Evolutionary conservation across 495 filamentous ascomycete species (phyloP), one percentile per base, ranked within the genome.

Genomic region (Parmelia sp.): DNA sequence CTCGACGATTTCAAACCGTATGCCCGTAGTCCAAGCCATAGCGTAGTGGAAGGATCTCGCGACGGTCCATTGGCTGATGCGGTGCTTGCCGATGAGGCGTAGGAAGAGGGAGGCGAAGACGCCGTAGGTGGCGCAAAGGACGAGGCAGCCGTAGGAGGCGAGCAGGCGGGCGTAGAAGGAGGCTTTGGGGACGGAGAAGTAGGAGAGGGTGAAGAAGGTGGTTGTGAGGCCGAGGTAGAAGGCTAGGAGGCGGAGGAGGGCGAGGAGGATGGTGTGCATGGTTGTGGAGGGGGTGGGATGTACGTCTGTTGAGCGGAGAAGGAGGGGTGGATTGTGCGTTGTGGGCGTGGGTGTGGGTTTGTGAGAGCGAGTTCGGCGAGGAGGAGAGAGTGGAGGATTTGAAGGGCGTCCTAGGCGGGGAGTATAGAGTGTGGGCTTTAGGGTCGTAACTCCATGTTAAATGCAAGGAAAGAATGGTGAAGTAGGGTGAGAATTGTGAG

Each of bases 11-110:
- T 86, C 79, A 70, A 96, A 97, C 35, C 75, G 80, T n/a, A 98
- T 80, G 57, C 91, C 91, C 23, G 91, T 92, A 27, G 83, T 81
- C 42, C 80, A 72, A 60, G 80, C 80, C 90, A 96, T 95, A 58
- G 84, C 71, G 75, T 83, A 90, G 74, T 93, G 91, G 79, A 96
- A 96, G 67, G 83, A 79, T 64, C 91, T 82, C 27, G 80, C 94
- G 7, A 85, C 86, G 33, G 91, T 85, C 89, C 90, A 96, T 79
- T 97, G 94, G 45, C 89, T 85, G 64, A 91, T 82, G 62, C 88
- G 85, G 63, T 83, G 84, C 67, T 87, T 82, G 58, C 91, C 91
- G 44, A 86, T 71, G 21, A 88, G 71, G 40, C 90, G 87, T 40
- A 98, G 79, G 49, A 83, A 65, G 61, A 92, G 83, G 21, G 88